phyloP scores from a whole-genome alignment of 169 alveolate species.

The Fabrea salina region DNA sequence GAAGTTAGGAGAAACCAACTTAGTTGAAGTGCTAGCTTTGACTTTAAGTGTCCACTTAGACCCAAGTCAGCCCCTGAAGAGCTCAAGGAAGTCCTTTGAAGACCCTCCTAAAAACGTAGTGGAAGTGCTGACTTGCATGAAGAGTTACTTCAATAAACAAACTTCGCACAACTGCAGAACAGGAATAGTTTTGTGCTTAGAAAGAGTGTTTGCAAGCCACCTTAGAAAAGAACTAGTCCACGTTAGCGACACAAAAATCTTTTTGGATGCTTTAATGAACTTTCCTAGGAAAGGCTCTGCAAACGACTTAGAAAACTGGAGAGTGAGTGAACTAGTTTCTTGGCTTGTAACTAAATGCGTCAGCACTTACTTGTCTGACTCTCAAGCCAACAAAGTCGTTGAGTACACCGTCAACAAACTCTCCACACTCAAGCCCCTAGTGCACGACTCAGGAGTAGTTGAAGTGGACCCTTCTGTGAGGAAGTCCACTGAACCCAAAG shows the following conservation, averaged over 20 bases:
- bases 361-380: background rate
- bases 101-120: background rate
- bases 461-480: background rate
- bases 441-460: background rate
- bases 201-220: background rate
- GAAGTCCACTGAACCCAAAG: background rate
- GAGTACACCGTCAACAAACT: background rate
- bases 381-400: background rate
- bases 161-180: background rate
- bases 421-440: background rate
- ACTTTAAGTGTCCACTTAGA: background rate
- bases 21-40: constrained; percentile 9
- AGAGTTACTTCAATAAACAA: background rate
- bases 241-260: background rate
- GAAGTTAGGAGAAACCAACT: background rate
- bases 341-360: background rate
- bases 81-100: background rate
- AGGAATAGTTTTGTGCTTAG: background rate
- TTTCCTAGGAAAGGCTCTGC: background rate
- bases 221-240: background rate
- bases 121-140: background rate
- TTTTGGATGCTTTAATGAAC: background rate
- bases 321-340: background rate
- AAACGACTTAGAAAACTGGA: background rate
- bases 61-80: background rate